Conservation (phyloP, 106 monocot genomes). For the Allium fistulosum region DNA sequence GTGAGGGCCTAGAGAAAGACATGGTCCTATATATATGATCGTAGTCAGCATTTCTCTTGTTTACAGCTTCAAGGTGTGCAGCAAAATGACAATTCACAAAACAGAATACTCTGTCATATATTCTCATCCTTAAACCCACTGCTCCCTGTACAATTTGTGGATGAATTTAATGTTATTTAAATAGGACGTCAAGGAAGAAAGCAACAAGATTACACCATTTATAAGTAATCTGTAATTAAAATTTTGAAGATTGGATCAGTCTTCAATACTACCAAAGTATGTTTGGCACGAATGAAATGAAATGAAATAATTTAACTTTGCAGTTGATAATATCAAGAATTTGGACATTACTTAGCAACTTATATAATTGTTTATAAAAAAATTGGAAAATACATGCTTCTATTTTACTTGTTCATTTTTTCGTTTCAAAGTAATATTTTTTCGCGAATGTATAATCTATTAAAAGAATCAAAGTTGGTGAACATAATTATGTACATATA, state of each 20-base stretch:
- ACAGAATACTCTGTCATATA: conserved; percentile 54
- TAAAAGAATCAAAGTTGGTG: too few species aligned
- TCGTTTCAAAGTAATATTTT: too few species aligned
- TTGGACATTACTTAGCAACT: too few species aligned
- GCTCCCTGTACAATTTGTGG: conserved; percentile 39
- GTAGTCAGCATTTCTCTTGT: conserved; percentile 59
- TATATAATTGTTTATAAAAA: too few species aligned
- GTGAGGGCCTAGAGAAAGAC: conserved; percentile 46
- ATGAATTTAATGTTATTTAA: conserved; percentile 6
- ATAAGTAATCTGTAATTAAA: too few species aligned
- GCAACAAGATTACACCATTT: not conserved
- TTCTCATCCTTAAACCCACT: conserved; percentile 71
- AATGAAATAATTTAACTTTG: not conserved
- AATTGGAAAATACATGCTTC: too few species aligned
- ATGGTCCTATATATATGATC: conserved; percentile 58
- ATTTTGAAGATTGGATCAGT: too few species aligned
- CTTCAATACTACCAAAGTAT: too few species aligned
- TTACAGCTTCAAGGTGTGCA: conserved; percentile 72
- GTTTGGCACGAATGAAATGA: too few species aligned
- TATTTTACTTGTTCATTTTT: too few species aligned
- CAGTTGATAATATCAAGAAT: not conserved
- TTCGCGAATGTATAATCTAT: too few species aligned
- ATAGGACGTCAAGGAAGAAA: not conserved
- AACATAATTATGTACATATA: too few species aligned
- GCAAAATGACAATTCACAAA: conserved; percentile 76